Evolutionary conservation across 371 early-diverging fungal species (phyloP).

Genomic region (Actinomucor elegans): DNA sequence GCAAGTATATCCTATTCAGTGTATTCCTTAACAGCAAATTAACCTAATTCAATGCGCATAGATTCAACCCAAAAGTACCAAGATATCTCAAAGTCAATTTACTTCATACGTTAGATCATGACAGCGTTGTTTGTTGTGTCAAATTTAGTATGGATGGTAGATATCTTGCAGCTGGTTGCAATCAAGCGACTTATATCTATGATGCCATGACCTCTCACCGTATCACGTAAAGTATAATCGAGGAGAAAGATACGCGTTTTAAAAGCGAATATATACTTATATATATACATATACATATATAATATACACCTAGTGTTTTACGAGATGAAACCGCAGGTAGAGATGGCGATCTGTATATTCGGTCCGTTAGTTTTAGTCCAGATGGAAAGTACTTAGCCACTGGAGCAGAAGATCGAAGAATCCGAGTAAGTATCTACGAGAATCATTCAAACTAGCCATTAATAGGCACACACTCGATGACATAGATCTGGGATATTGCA

Average conservation of each 20-base stretch:
- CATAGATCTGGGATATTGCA: slow-evolving; percentile 75
- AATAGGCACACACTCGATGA: no score
- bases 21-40: not conserved
- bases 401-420: slow-evolving; percentile 92
- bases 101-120: slow-evolving; percentile 83
- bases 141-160: slow-evolving; percentile 89
- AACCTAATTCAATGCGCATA: slow-evolving; percentile 3
- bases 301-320: slow-evolving; percentile 69
- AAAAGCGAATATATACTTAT: no score
- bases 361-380: slow-evolving; percentile 95
- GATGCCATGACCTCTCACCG: slow-evolving; percentile 75
- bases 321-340: slow-evolving; percentile 66
- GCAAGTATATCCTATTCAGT: slow-evolving; percentile 33
- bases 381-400: slow-evolving; percentile 89
- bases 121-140: slow-evolving; percentile 92
- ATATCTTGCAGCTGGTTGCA: slow-evolving; percentile 91
- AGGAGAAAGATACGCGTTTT: no score
- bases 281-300: no score
- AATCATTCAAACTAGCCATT: not conserved
- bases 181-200: slow-evolving; percentile 84
- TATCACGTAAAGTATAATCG: slow-evolving; percentile 59
- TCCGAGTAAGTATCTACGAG: slow-evolving; percentile 58
- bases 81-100: slow-evolving; percentile 75
- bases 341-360: slow-evolving; percentile 84
- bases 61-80: slow-evolving; percentile 70